A percentile compares a stretch with the other conserved stretches of the same genome.
Conservation (phyloP, 331 rosid species). For the Acacia concinna region DNA sequence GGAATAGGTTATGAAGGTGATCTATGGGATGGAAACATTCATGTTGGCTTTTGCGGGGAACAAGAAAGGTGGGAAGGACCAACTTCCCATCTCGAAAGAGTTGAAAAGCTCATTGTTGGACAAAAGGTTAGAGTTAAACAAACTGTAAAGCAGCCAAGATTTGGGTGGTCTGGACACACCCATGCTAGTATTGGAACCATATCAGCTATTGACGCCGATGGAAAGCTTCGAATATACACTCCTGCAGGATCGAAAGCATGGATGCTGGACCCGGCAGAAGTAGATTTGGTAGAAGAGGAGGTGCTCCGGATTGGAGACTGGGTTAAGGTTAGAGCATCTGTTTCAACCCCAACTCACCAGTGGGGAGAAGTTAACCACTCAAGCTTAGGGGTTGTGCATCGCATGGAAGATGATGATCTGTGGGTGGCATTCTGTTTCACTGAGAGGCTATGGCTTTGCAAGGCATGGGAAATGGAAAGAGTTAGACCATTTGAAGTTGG, state of each 20-base stretch:
- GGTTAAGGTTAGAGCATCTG: slow-evolving; percentile 77
- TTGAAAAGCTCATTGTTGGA: slow-evolving; percentile 60
- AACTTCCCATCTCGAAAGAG: slow-evolving; percentile 67
- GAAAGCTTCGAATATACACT: slow-evolving; percentile 84
- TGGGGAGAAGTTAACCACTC: slow-evolving; percentile 96
- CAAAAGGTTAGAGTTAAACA: slow-evolving; percentile 77
- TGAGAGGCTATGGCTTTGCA: slow-evolving; percentile 92
- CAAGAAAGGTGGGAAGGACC: slow-evolving; percentile 95
- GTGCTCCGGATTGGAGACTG: slow-evolving; percentile 85
- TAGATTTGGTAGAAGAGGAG: slow-evolving; percentile 71
- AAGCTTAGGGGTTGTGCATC: slow-evolving; percentile 84
- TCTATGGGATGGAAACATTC: slow-evolving; percentile 73
- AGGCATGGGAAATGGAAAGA: slow-evolving; percentile 78
- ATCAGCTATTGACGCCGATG: slow-evolving; percentile 92
- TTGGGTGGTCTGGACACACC: slow-evolving; percentile 95
- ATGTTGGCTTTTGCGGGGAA: slow-evolving; percentile 88
- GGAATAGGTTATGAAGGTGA: slow-evolving; percentile 83
- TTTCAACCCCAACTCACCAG: slow-evolving; percentile 87
- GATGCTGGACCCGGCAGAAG: slow-evolving; percentile 98
- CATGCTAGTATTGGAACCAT: slow-evolving; percentile 76
- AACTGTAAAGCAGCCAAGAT: slow-evolving; percentile 73
- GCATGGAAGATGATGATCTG: slow-evolving; percentile 83
- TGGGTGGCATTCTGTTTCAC: slow-evolving; percentile 88
- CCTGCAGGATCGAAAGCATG: slow-evolving; percentile 90
- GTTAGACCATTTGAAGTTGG: slow-evolving; percentile 69